phyloP scores from a whole-genome alignment of 1,139 yeast species.

The Torulaspora globosa region DNA sequence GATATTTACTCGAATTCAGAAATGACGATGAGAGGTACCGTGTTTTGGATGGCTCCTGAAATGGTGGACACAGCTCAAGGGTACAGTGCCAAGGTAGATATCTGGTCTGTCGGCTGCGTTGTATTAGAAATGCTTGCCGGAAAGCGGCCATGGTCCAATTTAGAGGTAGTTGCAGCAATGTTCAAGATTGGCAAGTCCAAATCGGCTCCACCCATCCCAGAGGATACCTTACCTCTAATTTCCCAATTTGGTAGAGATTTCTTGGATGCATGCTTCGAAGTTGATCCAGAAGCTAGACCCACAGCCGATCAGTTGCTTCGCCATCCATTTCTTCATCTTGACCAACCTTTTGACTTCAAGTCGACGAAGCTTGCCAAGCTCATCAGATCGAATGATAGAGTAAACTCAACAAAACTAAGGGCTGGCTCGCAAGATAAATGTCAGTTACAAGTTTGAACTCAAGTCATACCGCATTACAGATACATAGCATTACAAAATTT shows the following conservation, averaged over 20 bases:
- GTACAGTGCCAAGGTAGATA: constrained; percentile 92
- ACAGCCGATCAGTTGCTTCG: constrained; percentile 68
- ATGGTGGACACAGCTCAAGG: constrained; percentile 89
- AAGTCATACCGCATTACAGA: neutral
- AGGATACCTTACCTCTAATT: constrained; percentile 64
- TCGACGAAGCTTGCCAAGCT: constrained; percentile 60
- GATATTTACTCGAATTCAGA: constrained; percentile 91
- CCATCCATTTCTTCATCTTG: constrained; percentile 57
- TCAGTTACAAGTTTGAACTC: neutral
- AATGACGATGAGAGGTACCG: constrained; percentile 98
- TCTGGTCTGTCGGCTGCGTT: constrained; percentile 94
- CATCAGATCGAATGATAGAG: constrained; percentile 49
- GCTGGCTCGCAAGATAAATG: constrained; percentile 25
- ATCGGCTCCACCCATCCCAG: constrained; percentile 94
- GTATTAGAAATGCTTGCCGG: constrained; percentile 93
- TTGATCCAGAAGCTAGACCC: constrained; percentile 79
- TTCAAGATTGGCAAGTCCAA: constrained; percentile 63
- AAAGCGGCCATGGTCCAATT: constrained; percentile 76
- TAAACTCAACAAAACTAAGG: constrained; percentile 35
- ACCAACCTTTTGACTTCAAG: constrained; percentile 52
- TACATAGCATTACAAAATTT: neutral
- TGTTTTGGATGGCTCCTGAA: constrained; percentile 99
- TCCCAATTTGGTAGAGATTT: constrained; percentile 65
- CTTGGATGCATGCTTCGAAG: constrained; percentile 70
- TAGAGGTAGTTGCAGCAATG: constrained; percentile 76